Base-by-base conservation (phyloP, 2,329 filamentous ascomycete genomes). In the Colletotrichum karsti region DNA sequence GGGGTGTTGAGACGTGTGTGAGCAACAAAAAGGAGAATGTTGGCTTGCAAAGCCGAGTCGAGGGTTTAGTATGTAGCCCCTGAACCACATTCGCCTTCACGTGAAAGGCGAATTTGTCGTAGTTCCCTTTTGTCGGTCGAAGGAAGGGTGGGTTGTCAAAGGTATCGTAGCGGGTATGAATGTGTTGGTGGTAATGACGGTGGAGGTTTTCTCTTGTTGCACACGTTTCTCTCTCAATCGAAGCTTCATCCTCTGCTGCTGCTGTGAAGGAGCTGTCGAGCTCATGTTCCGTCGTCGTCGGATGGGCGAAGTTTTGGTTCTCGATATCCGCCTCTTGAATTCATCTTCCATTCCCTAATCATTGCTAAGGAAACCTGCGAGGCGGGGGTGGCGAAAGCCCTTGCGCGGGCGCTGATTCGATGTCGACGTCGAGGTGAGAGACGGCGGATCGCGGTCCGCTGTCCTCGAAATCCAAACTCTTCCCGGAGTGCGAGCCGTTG, bases 381-480 rank as follows among this genome's bases (percentile, higher is more conserved):
- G 59, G 59, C 53, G 64, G 64, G n/a, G 64, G 59, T 24, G 64
- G 64, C 24, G 64, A 67, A 18, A 67, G 26, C 13, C 64, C 64
- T 18, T 64, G 64, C 2, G 39, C 51, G 7, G 55, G 51, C 15
- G 33, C 64, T 13, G 48, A 50, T 12, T 64, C 64, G 3, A 67
- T 1, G 13, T 51, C 46, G 46, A 51, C 46, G 13, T 67, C 64
- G 5, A 64, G 6, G 8, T 53, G 42, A 8, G 64, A 58, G 3
- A 20, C 37, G 7, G 42, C 10, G 10, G 44, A 13, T 13, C 39
- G 55, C 39, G 46, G 24, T 26, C 26, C 46, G 26, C 28, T 51
- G 46, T 57, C 53, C 10, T 64, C 60, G 37, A 54, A 58, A 15
- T 64, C 59, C 15, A 63, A 24, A 37, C 51, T 67, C 64, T 39